phyloP scores from a whole-genome alignment of 495 filamentous ascomycete genomes.

The Penicillium cosmopolitanum region DNA sequence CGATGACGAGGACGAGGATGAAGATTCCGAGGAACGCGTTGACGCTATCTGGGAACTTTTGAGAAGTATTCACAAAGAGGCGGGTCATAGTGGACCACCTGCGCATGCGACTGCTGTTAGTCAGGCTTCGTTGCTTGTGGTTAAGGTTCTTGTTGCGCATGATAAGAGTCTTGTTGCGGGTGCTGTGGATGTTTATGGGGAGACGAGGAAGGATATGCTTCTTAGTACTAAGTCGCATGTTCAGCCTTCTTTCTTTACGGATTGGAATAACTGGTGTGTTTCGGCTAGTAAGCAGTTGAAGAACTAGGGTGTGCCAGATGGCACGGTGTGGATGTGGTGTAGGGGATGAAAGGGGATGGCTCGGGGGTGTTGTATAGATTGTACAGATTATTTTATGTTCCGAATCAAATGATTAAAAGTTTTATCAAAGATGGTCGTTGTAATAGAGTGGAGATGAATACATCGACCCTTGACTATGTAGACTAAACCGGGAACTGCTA shows the following conservation, averaged over 20 bases:
- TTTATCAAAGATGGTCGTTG: too few relatives aligned
- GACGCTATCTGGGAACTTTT: conserved; percentile 62
- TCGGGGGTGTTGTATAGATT: too few relatives aligned
- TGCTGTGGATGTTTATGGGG: conserved; percentile 61
- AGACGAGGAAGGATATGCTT: conserved; percentile 57
- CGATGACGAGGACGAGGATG: background rate
- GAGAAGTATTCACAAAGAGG: conserved; percentile 70
- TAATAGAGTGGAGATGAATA: too few relatives aligned
- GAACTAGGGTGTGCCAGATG: too few relatives aligned
- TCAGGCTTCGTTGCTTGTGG: conserved; percentile 63
- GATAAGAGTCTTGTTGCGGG: conserved; percentile 50
- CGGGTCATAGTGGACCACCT: conserved; percentile 62
- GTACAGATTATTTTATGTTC: too few relatives aligned
- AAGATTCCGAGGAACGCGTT: conserved; percentile 10
- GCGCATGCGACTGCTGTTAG: conserved; percentile 61
- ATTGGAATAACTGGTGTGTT: conserved; percentile 70
- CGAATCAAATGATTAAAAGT: too few relatives aligned
- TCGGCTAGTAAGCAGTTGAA: conserved; percentile 52
- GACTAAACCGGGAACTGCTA: too few relatives aligned
- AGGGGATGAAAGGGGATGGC: background rate
- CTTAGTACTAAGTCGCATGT: conserved; percentile 58
- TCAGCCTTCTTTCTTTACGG: conserved; percentile 65
- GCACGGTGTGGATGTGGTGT: too few relatives aligned
- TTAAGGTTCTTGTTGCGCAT: conserved; percentile 59
- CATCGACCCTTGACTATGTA: too few relatives aligned